phyloP scores from a whole-genome alignment of 345 rosid species.

The Dovyalis caffra region DNA sequence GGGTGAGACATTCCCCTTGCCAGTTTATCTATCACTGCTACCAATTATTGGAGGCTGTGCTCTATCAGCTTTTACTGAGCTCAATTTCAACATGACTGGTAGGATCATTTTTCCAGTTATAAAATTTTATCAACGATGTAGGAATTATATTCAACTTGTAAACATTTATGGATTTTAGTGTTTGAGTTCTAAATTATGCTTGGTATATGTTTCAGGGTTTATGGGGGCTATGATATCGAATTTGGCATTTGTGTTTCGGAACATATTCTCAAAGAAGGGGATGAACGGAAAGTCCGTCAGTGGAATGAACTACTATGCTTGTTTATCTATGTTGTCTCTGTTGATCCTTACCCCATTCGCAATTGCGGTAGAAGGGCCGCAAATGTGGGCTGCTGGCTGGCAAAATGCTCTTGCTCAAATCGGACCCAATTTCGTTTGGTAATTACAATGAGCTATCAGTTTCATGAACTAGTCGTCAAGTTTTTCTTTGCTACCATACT shows the following conservation, averaged over 20 bases:
- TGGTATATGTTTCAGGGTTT: conserved; percentile 52
- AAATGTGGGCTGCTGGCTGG: conserved; percentile 94
- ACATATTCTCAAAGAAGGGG: conserved; percentile 95
- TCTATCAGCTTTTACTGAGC: conserved; percentile 88
- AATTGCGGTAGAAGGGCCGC: conserved; percentile 92
- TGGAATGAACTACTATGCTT: conserved; percentile 97
- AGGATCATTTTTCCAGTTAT: conserved; percentile 7
- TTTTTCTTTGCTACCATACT: not conserved
- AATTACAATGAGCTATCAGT: conserved; percentile 19
- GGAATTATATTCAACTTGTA: not conserved
- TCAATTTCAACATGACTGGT: conserved; percentile 93
- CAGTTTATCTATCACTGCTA: conserved; percentile 76
- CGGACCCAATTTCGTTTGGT: conserved; percentile 89
- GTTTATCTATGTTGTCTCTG: conserved; percentile 79
- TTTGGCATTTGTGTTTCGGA: conserved; percentile 85
- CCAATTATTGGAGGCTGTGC: conserved; percentile 96
- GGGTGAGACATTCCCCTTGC: conserved; percentile 70
- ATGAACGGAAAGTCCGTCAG: conserved; percentile 93
- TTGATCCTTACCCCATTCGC: conserved; percentile 87
- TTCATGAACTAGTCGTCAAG: not conserved
- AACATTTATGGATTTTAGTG: not conserved
- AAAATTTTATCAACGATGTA: not conserved
- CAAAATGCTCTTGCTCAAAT: conserved; percentile 64
- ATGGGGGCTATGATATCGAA: conserved; percentile 99
- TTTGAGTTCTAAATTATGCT: conserved; percentile 13